Evolutionary conservation across 164 flowering plant species (phyloP).

Genomic region (Liquidambar formosana): DNA sequence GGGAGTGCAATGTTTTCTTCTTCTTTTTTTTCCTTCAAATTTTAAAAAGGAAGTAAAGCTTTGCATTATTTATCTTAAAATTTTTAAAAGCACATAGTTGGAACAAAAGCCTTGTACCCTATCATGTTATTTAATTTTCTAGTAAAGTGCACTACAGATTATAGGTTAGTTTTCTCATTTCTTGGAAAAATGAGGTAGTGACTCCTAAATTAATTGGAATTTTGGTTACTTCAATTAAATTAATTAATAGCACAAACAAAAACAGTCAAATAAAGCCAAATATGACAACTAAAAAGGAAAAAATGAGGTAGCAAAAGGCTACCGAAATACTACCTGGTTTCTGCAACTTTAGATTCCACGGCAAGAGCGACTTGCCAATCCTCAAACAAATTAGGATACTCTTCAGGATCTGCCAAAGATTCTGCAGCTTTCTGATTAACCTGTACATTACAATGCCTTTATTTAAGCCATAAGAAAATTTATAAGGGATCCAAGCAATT

Average conservation of each 20-base stretch:
- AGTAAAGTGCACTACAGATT: background rate
- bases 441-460: slow-evolving; percentile 33
- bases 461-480: background rate
- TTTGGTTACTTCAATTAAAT: background rate
- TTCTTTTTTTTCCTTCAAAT: slow-evolving; percentile 1
- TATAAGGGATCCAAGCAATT: background rate
- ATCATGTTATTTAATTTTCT: background rate
- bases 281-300: background rate
- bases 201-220: too few species aligned
- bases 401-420: slow-evolving; percentile 97
- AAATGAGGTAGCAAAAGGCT: background rate
- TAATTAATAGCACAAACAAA: too few species aligned
- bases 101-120: background rate
- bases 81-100: background rate
- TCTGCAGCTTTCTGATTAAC: slow-evolving; percentile 96
- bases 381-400: slow-evolving; percentile 92
- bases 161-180: background rate
- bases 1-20: too few species aligned
- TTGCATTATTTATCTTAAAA: background rate
- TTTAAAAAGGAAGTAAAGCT: background rate
- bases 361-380: slow-evolving; percentile 95
- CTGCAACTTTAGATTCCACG: slow-evolving; percentile 78
- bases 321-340: slow-evolving; percentile 53
- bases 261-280: background rate
- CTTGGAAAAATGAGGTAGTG: background rate